These are phyloP conservation scores for Sporothrix dimorphospora DNA, from an alignment of 2,329 filamentous ascomycete species.

Conservation along the genomic window DNA sequence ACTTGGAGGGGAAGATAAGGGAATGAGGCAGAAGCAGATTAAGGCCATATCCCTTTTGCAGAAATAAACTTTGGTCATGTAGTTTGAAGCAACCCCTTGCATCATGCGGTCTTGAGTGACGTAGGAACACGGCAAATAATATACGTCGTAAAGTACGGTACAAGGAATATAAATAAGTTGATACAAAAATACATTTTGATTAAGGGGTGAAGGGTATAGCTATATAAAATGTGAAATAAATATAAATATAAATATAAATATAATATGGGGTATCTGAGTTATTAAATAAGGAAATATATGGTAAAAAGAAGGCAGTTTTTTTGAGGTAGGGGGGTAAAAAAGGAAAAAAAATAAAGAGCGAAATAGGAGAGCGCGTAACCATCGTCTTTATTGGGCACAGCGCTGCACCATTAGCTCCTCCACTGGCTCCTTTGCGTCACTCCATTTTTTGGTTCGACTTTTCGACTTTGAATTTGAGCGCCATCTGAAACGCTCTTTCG, in stretches of 20 bases:
- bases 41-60: neutral
- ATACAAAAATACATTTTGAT: neutral
- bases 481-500: neutral
- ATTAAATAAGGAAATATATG: slow-evolving; percentile 22
- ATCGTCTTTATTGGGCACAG: neutral
- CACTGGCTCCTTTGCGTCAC: neutral
- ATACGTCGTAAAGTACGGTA: neutral
- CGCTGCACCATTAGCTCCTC: neutral
- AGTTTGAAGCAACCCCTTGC: neutral
- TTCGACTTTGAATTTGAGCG: neutral
- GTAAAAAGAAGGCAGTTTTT: neutral
- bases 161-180: neutral
- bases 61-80: slow-evolving; percentile 11
- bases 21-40: neutral
- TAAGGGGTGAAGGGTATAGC: slow-evolving; percentile 8
- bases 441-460: neutral
- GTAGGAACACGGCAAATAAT: neutral
- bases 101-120: neutral
- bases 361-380: neutral
- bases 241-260: slow-evolving; percentile 6
- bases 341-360: neutral
- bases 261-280: slow-evolving; percentile 28
- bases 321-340: neutral
- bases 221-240: neutral
- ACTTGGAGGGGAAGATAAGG: neutral